Conservation (phyloP, 2,329 filamentous ascomycete species). For the Cyphellophora attinorum region DNA sequence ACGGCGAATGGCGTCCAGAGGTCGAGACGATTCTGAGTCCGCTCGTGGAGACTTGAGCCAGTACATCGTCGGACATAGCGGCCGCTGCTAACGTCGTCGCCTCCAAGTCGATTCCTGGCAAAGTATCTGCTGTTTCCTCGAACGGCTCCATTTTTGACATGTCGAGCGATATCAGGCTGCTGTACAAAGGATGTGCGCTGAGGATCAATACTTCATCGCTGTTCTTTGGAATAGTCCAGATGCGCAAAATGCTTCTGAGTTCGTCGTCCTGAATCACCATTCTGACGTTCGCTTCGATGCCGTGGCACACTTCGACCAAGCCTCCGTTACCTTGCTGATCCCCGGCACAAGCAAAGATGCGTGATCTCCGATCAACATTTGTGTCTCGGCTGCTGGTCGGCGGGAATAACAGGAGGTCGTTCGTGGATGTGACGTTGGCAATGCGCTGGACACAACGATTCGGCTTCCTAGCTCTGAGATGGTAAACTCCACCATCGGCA, state of each 20-base stretch:
- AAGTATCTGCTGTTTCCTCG: conserved; percentile 26
- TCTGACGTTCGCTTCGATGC: conserved; percentile 59
- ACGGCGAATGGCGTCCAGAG: not conserved
- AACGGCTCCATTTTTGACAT: conserved; percentile 28
- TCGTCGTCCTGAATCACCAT: conserved; percentile 30
- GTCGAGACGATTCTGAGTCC: conserved; percentile 7
- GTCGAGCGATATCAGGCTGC: conserved; percentile 28
- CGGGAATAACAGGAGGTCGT: conserved; percentile 27
- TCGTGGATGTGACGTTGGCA: conserved; percentile 49
- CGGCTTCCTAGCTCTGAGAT: conserved; percentile 51
- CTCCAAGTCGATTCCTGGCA: conserved; percentile 30
- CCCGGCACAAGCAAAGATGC: conserved; percentile 18
- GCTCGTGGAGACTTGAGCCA: conserved; percentile 32
- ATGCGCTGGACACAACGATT: conserved; percentile 51
- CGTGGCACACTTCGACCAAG: conserved; percentile 60
- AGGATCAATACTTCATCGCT: conserved; percentile 27
- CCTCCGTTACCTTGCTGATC: conserved; percentile 40
- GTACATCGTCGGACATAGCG: conserved; percentile 22
- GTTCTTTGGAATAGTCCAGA: conserved; percentile 34
- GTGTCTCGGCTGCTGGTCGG: conserved; percentile 4
- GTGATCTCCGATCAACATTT: conserved; percentile 3
- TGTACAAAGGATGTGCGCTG: conserved; percentile 31
- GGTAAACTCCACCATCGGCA: conserved; percentile 67
- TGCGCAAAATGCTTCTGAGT: conserved; percentile 27
- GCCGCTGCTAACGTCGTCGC: conserved; percentile 35